These are phyloP conservation scores for Stentor coeruleus DNA, from an alignment of 73 alveolate genomes.

Conservation along the genomic window DNA sequence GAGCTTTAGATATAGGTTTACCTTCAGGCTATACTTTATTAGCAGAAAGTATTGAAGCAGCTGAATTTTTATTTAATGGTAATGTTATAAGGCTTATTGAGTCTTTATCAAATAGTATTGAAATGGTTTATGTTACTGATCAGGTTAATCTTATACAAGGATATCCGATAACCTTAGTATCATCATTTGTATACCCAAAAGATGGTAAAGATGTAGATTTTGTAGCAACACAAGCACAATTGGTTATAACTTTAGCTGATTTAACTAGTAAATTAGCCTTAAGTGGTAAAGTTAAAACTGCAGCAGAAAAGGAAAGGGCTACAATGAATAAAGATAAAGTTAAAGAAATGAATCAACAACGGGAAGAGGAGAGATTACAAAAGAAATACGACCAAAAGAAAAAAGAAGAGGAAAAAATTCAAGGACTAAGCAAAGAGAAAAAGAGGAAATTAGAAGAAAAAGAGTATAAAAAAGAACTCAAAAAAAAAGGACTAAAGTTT, in stretches of 20 bases:
- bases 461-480: constrained; percentile 27
- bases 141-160: neutral
- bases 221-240: constrained; percentile 15
- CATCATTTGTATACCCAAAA: constrained; percentile 10
- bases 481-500: constrained; percentile 19
- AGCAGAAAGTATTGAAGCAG: constrained; percentile 1
- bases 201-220: neutral
- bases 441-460: constrained; percentile 31
- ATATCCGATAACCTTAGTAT: constrained; percentile 12
- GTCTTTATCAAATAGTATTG: neutral
- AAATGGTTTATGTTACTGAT: constrained; percentile 9
- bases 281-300: neutral
- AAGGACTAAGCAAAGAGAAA: constrained; percentile 26
- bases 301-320: neutral
- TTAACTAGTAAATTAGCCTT: constrained; percentile 13
- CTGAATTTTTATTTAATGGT: neutral
- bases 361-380: constrained; percentile 22
- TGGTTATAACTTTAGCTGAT: constrained; percentile 21
- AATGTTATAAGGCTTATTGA: neutral
- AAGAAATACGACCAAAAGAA: constrained; percentile 23
- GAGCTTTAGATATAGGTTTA: neutral
- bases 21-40: neutral
- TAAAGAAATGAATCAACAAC: constrained; percentile 6
- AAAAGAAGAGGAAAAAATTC: constrained; percentile 29
- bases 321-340: constrained; percentile 17